A percentile compares a stretch with the other conserved stretches of the same genome.
Evolutionary conservation across 164 flowering plant genomes (phyloP).

Genomic region (Houttuynia cordata): DNA sequence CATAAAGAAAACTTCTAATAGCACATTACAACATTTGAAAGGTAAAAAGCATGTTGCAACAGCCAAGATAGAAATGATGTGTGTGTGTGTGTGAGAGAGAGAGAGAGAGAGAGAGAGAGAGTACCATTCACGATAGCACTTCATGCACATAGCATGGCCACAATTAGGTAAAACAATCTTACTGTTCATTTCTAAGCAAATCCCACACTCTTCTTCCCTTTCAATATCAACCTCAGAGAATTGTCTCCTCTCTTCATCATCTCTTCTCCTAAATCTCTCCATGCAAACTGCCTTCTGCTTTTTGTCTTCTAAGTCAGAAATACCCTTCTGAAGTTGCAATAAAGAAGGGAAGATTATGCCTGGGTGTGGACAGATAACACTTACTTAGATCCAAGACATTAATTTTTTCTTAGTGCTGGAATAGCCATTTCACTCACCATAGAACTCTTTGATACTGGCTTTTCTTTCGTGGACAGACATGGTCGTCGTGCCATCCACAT

Average conservation of each 20-base stretch:
- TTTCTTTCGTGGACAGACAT: constrained; percentile 66
- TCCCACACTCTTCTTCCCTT: constrained; percentile 95
- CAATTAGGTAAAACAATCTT: constrained; percentile 81
- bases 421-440: constrained; percentile 25
- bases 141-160: constrained; percentile 85
- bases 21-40: not conserved
- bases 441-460: constrained; percentile 69
- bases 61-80: not conserved
- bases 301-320: constrained; percentile 69
- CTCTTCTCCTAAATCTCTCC: constrained; percentile 66
- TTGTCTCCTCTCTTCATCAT: constrained; percentile 35
- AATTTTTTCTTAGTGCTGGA: too few species aligned
- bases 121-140: constrained; percentile 88
- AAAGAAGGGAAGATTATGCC: constrained; percentile 84
- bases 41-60: not conserved
- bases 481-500: constrained; percentile 69
- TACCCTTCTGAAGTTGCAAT: constrained; percentile 72
- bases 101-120: not conserved
- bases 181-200: constrained; percentile 84
- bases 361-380: constrained; percentile 15
- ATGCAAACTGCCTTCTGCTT: constrained; percentile 63
- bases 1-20: too few species aligned
- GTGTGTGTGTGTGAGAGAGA: too few species aligned
- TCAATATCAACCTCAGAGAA: constrained; percentile 55
- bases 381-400: not conserved